Conservation (phyloP, 345 rosid species). For the Adansonia digitata region DNA sequence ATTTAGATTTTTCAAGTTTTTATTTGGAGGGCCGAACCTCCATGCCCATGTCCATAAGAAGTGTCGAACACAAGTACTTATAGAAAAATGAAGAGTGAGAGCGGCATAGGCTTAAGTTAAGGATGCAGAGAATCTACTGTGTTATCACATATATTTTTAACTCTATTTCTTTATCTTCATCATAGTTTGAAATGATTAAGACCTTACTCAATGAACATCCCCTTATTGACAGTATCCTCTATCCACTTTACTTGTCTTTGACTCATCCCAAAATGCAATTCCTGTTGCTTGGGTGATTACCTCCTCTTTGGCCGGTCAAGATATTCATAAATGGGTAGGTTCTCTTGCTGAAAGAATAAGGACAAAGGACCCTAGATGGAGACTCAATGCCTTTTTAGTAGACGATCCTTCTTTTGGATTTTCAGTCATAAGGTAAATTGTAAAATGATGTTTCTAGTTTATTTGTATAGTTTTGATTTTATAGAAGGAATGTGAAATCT, state of each 20-base stretch:
- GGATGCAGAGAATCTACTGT: not conserved
- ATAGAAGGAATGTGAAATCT: constrained; percentile 2
- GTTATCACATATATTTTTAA: not conserved
- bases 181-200: constrained; percentile 8
- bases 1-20: not conserved
- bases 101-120: constrained; percentile 1
- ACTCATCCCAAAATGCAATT: constrained; percentile 43
- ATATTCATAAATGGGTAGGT: constrained; percentile 42
- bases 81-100: not conserved
- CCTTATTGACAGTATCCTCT: constrained; percentile 41
- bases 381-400: constrained; percentile 36
- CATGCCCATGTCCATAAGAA: not conserved
- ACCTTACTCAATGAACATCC: not conserved
- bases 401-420: constrained; percentile 41
- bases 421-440: constrained; percentile 38
- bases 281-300: constrained; percentile 55
- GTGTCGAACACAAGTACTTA: not conserved
- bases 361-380: constrained; percentile 45
- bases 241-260: constrained; percentile 44
- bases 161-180: not conserved
- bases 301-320: constrained; percentile 32
- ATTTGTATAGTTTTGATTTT: not conserved
- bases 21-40: not conserved
- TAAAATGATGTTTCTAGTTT: not conserved
- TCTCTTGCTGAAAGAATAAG: constrained; percentile 39